Conservation (phyloP, 2,329 filamentous ascomycete genomes). For the Xylaria multiplex region DNA sequence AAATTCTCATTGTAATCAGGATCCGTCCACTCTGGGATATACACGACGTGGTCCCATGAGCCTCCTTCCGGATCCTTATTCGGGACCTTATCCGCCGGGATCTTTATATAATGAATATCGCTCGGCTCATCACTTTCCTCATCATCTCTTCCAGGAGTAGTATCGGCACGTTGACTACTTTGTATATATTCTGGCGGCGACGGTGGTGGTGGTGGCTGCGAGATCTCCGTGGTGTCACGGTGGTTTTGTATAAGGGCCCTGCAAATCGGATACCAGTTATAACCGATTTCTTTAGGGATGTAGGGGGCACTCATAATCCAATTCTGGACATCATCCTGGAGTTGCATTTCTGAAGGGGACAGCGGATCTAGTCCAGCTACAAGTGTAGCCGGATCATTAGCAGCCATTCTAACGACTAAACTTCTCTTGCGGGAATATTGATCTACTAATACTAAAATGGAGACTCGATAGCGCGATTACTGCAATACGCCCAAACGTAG, state of each 20-base stretch:
- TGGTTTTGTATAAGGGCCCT: conserved; percentile 34
- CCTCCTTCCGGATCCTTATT: conserved; percentile 30
- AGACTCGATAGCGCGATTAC: too few relatives aligned
- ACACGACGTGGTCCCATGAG: conserved; percentile 35
- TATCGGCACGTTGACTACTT: too few relatives aligned
- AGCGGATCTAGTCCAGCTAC: too few relatives aligned
- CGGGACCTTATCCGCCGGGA: conserved; percentile 1
- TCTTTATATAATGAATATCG: background rate
- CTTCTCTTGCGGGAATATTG: too few relatives aligned
- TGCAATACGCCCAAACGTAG: too few relatives aligned
- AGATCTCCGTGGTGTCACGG: background rate
- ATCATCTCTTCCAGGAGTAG: background rate
- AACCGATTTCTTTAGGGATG: conserved; percentile 24
- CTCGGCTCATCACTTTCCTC: background rate
- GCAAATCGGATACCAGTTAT: conserved; percentile 35
- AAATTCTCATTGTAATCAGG: conserved; percentile 37
- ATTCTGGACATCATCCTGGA: background rate
- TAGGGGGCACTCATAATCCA: conserved; percentile 5
- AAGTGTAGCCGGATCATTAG: too few relatives aligned
- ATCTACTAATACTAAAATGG: too few relatives aligned
- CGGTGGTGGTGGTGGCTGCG: background rate
- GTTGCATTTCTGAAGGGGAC: background rate
- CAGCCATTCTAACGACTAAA: too few relatives aligned
- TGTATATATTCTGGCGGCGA: background rate
- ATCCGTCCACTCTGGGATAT: conserved; percentile 44